phyloP scores from a whole-genome alignment of 2,329 filamentous ascomycete species.

The Lasiodiplodia gonubiensis region DNA sequence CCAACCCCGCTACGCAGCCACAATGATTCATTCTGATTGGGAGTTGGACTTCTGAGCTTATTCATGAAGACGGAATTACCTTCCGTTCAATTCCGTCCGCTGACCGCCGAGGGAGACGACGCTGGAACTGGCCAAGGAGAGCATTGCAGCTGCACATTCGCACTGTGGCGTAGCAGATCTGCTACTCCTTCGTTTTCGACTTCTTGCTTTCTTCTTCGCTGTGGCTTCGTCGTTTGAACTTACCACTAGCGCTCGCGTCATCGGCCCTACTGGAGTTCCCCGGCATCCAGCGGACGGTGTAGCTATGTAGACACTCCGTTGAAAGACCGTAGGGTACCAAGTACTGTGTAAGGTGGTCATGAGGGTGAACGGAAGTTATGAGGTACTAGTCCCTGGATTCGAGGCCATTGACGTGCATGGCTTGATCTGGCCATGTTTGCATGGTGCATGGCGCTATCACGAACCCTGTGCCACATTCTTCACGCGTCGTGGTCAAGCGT shows the following conservation, averaged over 20 bases:
- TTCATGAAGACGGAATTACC: background rate
- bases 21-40: background rate
- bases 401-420: background rate
- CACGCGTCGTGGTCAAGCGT: constrained; percentile 12
- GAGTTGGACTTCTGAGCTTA: background rate
- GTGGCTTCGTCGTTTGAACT: background rate
- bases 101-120: background rate
- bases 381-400: background rate
- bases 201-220: background rate
- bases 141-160: background rate
- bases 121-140: background rate
- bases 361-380: background rate
- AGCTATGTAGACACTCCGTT: background rate
- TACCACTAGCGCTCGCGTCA: background rate
- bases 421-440: background rate
- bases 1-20: background rate
- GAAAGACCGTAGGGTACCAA: background rate
- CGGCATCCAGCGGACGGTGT: background rate
- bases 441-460: background rate
- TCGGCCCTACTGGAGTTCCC: background rate
- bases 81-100: background rate
- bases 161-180: background rate
- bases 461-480: background rate
- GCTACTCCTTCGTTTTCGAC: background rate
- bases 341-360: background rate